phyloP scores from a whole-genome alignment of 257 asterid genomes.

The Solanum paucissectum region DNA sequence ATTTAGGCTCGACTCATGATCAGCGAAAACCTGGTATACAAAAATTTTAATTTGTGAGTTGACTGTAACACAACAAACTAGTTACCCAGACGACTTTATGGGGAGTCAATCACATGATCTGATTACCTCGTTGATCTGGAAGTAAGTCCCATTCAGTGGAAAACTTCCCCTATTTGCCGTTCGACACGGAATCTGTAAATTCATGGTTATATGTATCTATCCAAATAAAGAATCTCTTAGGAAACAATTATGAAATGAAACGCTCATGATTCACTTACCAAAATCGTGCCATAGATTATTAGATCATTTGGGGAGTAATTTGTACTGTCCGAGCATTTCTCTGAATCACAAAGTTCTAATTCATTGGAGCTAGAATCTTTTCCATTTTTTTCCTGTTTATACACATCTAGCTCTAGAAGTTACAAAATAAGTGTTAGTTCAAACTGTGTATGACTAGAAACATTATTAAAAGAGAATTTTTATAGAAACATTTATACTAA shows the following conservation, averaged over 20 bases:
- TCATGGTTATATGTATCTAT: neutral
- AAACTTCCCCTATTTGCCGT: constrained; percentile 53
- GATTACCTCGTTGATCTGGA: constrained; percentile 65
- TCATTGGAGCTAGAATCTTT: neutral
- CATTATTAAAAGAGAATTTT: neutral
- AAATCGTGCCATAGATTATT: constrained; percentile 33
- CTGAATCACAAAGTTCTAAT: neutral
- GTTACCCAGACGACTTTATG: neutral
- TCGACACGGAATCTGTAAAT: constrained; percentile 47
- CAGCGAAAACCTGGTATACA: constrained; percentile 50
- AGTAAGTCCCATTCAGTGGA: constrained; percentile 76
- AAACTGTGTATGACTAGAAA: neutral
- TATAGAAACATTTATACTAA: neutral
- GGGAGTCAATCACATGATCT: neutral
- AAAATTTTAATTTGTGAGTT: neutral
- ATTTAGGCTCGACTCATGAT: constrained; percentile 31
- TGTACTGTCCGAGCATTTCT: neutral
- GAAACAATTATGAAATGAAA: neutral
- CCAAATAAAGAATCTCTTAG: neutral
- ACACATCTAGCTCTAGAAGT: neutral
- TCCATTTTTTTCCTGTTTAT: neutral
- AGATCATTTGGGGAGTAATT: neutral
- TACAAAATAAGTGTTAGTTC: neutral
- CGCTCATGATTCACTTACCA: constrained; percentile 24
- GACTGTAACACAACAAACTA: neutral